Evolutionary conservation across 2,329 filamentous ascomycete genomes (phyloP).

Genomic region (Dendryphion nanum): DNA sequence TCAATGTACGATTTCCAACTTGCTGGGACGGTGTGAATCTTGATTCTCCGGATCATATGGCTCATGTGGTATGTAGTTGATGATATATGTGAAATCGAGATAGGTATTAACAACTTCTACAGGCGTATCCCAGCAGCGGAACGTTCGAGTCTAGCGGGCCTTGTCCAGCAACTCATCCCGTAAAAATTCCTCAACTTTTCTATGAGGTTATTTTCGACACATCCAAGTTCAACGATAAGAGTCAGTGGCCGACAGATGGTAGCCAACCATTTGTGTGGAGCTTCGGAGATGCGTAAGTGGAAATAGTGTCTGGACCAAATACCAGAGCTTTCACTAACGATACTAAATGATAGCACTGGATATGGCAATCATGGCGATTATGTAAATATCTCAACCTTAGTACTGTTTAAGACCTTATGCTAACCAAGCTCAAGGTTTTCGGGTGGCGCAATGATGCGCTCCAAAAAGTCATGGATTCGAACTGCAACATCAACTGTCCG

Average conservation of each 20-base stretch:
- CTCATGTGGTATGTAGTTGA: conserved; percentile 36
- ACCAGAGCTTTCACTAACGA: conserved; percentile 33
- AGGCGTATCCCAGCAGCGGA: conserved; percentile 21
- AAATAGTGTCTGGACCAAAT: neutral
- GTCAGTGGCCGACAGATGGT: conserved; percentile 18
- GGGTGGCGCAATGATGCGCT: conserved; percentile 52
- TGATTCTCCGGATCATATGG: conserved; percentile 55
- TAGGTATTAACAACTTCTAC: neutral
- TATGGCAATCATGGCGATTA: conserved; percentile 53
- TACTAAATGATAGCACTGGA: conserved; percentile 36
- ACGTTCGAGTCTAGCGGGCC: conserved; percentile 45
- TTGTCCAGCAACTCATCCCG: conserved; percentile 52
- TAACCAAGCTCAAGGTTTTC: conserved; percentile 34
- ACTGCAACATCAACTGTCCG: conserved; percentile 38
- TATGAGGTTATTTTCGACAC: conserved; percentile 30
- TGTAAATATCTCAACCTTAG: conserved; percentile 6
- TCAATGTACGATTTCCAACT: conserved; percentile 36
- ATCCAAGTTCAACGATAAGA: conserved; percentile 28
- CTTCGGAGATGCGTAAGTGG: conserved; percentile 33
- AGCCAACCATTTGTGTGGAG: conserved; percentile 31
- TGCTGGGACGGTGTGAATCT: conserved; percentile 49
- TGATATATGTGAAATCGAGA: neutral
- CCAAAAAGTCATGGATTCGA: conserved; percentile 36
- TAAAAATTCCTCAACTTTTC: conserved; percentile 20
- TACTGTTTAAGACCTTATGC: neutral